Evolutionary conservation across 1,139 yeast species (phyloP).

Genomic region (Hyphopichia khmerensis): DNA sequence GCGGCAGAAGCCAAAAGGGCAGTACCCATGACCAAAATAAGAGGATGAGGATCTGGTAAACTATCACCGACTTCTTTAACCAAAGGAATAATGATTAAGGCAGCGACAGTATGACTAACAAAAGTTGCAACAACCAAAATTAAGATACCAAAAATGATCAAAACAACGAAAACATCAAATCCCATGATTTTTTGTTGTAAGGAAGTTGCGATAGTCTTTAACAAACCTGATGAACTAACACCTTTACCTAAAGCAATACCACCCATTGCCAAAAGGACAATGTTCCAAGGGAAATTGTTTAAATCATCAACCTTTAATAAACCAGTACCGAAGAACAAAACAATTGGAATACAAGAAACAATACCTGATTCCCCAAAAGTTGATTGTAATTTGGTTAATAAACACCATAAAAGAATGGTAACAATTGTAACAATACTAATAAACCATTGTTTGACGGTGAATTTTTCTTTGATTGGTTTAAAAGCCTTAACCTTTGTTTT

Average conservation of each 20-base stretch:
- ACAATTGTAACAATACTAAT: slow-evolving; percentile 62
- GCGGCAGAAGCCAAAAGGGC: slow-evolving; percentile 88
- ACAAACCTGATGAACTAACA: slow-evolving; percentile 81
- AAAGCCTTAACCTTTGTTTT: slow-evolving; percentile 46
- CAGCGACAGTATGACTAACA: slow-evolving; percentile 95
- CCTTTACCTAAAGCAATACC: slow-evolving; percentile 93
- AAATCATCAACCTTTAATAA: slow-evolving; percentile 80
- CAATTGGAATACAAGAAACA: slow-evolving; percentile 80
- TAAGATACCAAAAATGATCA: slow-evolving; percentile 74
- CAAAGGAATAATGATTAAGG: slow-evolving; percentile 83
- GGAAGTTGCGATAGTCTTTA: slow-evolving; percentile 70
- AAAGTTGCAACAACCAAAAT: slow-evolving; percentile 86
- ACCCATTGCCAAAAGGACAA: slow-evolving; percentile 92
- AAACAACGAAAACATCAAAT: slow-evolving; percentile 64
- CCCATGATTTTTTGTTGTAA: slow-evolving; percentile 63
- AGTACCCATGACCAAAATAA: slow-evolving; percentile 75
- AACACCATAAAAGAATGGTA: slow-evolving; percentile 86
- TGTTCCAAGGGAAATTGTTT: slow-evolving; percentile 92
- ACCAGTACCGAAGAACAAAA: slow-evolving; percentile 86
- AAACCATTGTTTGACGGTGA: slow-evolving; percentile 71
- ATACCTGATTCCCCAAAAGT: slow-evolving; percentile 89
- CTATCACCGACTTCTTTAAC: slow-evolving; percentile 83
- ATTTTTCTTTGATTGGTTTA: slow-evolving; percentile 68
- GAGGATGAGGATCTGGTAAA: slow-evolving; percentile 69
- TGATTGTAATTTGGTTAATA: slow-evolving; percentile 60